A percentile compares a stretch with the other conserved stretches of the same genome.
phyloP scores from a whole-genome alignment of 1,284 basidiomycete genomes.

The Bothia castanella region DNA sequence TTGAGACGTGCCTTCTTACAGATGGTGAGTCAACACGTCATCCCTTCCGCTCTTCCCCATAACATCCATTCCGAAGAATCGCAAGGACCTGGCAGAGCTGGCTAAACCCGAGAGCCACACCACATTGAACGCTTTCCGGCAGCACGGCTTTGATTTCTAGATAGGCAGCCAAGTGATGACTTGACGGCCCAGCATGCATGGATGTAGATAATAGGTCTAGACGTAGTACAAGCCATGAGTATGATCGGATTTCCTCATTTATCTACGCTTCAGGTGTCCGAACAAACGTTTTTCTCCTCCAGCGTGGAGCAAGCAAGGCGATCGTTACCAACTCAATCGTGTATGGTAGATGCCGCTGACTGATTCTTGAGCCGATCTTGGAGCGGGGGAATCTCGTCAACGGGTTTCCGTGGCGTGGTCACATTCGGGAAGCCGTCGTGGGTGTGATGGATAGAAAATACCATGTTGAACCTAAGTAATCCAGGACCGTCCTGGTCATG shows the following conservation, averaged over 20 bases:
- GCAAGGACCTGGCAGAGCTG: conserved; percentile 59
- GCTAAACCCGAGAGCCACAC: conserved; percentile 51
- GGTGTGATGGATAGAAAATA: conserved; percentile 6
- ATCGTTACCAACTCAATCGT: no score
- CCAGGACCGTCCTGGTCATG: conserved; percentile 24
- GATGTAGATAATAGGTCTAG: no score
- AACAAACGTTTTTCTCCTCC: no score
- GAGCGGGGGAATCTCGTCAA: background rate
- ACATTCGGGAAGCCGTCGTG: conserved; percentile 19
- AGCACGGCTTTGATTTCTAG: conserved; percentile 84
- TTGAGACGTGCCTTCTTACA: conserved; percentile 77
- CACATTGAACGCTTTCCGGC: conserved; percentile 64
- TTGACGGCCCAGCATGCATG: conserved; percentile 1
- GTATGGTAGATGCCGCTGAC: no score
- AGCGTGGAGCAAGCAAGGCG: background rate
- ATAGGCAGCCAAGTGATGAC: conserved; percentile 9
- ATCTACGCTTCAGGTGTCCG: no score
- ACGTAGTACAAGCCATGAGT: no score
- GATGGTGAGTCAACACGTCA: conserved; percentile 55
- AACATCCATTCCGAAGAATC: conserved; percentile 41
- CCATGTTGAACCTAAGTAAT: background rate
- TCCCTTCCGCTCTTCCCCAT: conserved; percentile 1
- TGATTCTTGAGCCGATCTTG: no score
- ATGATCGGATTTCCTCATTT: no score
- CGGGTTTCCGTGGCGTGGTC: background rate